These are phyloP conservation scores for Tetrastigma voinierianum DNA, from an alignment of 164 flowering plant genomes.

Conservation along the genomic window DNA sequence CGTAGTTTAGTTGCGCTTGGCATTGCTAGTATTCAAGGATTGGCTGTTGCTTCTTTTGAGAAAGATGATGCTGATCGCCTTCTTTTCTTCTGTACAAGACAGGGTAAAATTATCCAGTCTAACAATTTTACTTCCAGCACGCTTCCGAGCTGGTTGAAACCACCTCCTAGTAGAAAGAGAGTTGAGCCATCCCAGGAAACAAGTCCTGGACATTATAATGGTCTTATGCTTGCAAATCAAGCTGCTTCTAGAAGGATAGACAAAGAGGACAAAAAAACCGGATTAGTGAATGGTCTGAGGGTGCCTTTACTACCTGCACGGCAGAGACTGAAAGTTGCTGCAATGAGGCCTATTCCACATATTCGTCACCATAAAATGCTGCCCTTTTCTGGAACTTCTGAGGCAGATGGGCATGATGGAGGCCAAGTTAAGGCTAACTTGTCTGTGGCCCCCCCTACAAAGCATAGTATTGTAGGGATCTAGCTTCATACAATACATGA, in stretches of 20 bases:
- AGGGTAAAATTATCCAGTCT: conserved; percentile 23
- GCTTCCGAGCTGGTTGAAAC: conserved; percentile 70
- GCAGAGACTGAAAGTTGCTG: conserved; percentile 60
- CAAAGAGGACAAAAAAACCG: conserved; percentile 18
- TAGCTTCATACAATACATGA: conserved; percentile 52
- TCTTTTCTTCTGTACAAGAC: conserved; percentile 63
- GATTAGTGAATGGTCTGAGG: conserved; percentile 20
- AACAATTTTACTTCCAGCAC: conserved; percentile 18
- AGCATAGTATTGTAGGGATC: conserved; percentile 47
- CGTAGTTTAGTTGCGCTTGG: conserved; percentile 90
- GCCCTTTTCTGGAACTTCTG: conserved; percentile 61
- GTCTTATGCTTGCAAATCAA: conserved; percentile 15
- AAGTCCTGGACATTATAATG: conserved; percentile 4
- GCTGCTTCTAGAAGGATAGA: conserved; percentile 13
- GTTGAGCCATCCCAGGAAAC: conserved; percentile 31
- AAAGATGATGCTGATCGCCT: conserved; percentile 89
- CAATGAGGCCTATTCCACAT: conserved; percentile 95
- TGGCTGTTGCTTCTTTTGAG: conserved; percentile 91
- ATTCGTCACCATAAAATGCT: conserved; percentile 68
- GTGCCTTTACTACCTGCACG: conserved; percentile 22
- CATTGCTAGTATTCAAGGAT: conserved; percentile 89
- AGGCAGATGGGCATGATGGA: conserved; percentile 51
- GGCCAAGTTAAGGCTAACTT: conserved; percentile 48
- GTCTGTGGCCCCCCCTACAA: conserved; percentile 41
- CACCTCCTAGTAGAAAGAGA: conserved; percentile 78